phyloP scores from a whole-genome alignment of 768 basidiomycete genomes.

The Boletus vermiculosoides region DNA sequence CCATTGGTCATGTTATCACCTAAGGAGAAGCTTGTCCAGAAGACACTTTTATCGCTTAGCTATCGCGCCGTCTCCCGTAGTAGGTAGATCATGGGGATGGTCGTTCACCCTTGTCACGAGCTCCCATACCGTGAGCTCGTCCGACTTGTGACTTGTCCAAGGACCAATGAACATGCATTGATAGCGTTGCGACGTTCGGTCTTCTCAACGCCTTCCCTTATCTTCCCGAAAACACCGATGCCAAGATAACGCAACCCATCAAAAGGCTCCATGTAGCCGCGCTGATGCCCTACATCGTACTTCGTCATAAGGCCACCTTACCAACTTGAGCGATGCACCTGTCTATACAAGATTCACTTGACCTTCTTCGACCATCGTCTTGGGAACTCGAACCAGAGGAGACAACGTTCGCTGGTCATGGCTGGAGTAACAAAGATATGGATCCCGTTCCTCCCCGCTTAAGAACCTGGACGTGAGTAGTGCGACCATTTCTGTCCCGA shows the following conservation, averaged over 20 bases:
- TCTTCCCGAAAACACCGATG: background rate
- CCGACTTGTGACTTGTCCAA: background rate
- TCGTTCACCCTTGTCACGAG: background rate
- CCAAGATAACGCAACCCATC: slow-evolving; percentile 8
- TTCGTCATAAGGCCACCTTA: background rate
- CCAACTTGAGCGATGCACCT: slow-evolving; percentile 7
- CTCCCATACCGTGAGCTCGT: background rate
- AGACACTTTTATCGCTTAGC: background rate
- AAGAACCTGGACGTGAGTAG: slow-evolving; percentile 56
- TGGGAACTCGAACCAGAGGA: slow-evolving; percentile 22
- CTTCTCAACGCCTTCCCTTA: background rate
- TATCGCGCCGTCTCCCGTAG: background rate
- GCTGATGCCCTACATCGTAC: background rate
- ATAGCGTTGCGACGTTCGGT: background rate
- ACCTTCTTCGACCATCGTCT: slow-evolving; percentile 19
- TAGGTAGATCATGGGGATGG: background rate
- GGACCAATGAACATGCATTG: background rate
- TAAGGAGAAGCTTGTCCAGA: background rate
- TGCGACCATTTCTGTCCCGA: background rate
- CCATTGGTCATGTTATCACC: background rate
- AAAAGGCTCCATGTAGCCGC: slow-evolving; percentile 2
- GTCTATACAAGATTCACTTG: background rate
- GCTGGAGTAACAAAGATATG: slow-evolving; percentile 77
- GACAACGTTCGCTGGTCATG: slow-evolving; percentile 56
- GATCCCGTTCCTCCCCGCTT: slow-evolving; percentile 61